phyloP scores from a whole-genome alignment of 495 filamentous ascomycete species.

The Annulohypoxylon moriforme region DNA sequence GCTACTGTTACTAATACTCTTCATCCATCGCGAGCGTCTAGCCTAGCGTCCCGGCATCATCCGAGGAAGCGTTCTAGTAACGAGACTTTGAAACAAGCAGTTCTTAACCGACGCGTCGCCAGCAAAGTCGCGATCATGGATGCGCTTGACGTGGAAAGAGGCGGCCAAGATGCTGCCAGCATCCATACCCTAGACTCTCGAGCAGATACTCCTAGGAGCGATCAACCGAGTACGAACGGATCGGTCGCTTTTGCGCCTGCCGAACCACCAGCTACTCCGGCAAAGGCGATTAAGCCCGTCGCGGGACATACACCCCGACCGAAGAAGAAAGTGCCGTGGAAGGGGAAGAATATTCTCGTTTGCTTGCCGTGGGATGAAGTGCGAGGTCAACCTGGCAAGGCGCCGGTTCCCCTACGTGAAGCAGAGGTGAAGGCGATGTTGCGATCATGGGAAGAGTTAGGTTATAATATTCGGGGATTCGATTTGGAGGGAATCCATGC shows the following conservation, averaged over 20 bases:
- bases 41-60: conserved; percentile 52
- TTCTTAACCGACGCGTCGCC: conserved; percentile 57
- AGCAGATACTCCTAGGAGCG: conserved; percentile 45
- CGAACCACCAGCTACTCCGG: conserved; percentile 56
- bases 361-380: conserved; percentile 76
- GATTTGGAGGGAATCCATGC: conserved; percentile 62
- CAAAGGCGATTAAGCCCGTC: conserved; percentile 47
- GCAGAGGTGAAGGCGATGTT: conserved; percentile 73
- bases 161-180: conserved; percentile 47
- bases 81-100: conserved; percentile 72
- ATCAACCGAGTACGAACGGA: conserved; percentile 40
- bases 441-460: conserved; percentile 75
- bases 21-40: conserved; percentile 46
- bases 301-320: conserved; percentile 55
- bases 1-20: conserved; percentile 53
- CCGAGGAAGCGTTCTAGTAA: conserved; percentile 66
- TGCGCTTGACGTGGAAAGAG: conserved; percentile 47
- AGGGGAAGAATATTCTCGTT: conserved; percentile 78
- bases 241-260: conserved; percentile 48
- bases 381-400: conserved; percentile 68
- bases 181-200: conserved; percentile 46
- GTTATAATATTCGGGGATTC: conserved; percentile 81
- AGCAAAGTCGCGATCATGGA: conserved; percentile 52
- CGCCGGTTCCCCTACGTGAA: conserved; percentile 68
- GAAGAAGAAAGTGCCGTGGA: conserved; percentile 72